Evolutionary conservation across 805 yeast genomes (phyloP).

Genomic region (Millerozyma acaciae): DNA sequence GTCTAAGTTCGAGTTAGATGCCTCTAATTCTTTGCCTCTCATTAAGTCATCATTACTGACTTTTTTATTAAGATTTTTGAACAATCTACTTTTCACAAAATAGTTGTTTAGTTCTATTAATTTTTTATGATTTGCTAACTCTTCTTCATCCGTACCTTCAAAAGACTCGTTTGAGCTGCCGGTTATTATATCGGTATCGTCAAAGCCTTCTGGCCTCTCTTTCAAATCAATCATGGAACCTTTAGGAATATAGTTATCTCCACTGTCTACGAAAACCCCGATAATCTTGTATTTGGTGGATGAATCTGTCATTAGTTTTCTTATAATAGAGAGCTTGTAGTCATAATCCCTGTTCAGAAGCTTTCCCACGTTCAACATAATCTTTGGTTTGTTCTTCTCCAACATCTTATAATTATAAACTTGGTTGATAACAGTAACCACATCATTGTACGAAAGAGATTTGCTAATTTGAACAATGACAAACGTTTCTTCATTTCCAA

Average conservation of each 20-base stretch:
- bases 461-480: slow-evolving; percentile 29
- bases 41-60: too few species aligned
- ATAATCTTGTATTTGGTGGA: slow-evolving; percentile 17
- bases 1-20: background rate
- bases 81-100: slow-evolving; percentile 13
- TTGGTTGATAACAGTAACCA: slow-evolving; percentile 10
- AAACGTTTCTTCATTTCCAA: slow-evolving; percentile 50
- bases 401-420: slow-evolving; percentile 16
- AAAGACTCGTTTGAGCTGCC: background rate
- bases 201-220: background rate
- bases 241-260: slow-evolving; percentile 27
- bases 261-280: slow-evolving; percentile 41
- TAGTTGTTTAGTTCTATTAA: slow-evolving; percentile 11
- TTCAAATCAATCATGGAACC: slow-evolving; percentile 6
- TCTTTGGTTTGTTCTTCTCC: slow-evolving; percentile 14
- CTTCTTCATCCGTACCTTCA: background rate
- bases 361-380: slow-evolving; percentile 28
- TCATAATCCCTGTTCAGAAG: slow-evolving; percentile 15
- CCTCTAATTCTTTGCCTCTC: too few species aligned
- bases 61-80: slow-evolving; percentile 1
- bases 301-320: slow-evolving; percentile 11
- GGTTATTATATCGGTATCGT: background rate
- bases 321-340: slow-evolving; percentile 9
- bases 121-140: slow-evolving; percentile 1
- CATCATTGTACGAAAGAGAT: slow-evolving; percentile 11